Conservation (phyloP, 306 rosid genomes). For the Trichosanthes truncata region DNA sequence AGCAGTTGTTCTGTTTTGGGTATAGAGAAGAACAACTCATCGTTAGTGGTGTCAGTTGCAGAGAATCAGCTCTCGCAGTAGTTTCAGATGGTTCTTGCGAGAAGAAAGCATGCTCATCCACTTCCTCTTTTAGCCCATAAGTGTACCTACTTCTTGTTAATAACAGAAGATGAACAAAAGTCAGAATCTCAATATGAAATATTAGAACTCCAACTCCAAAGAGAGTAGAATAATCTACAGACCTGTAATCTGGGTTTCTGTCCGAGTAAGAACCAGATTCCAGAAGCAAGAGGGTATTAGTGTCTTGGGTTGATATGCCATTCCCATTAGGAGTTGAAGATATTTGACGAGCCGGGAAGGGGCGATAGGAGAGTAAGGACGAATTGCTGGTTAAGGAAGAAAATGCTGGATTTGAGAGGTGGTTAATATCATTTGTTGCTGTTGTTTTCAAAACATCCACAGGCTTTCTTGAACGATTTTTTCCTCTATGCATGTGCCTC, state of each 20-base stretch:
- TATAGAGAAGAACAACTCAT: constrained; percentile 70
- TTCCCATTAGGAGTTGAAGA: constrained; percentile 35
- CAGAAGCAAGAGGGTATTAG: constrained; percentile 40
- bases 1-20: constrained; percentile 51
- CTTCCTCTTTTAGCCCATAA: constrained; percentile 67
- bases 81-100: constrained; percentile 66
- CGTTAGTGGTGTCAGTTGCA: constrained; percentile 79
- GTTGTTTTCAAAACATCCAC: constrained; percentile 74
- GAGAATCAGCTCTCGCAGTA: constrained; percentile 42
- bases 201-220: neutral
- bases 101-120: constrained; percentile 79
- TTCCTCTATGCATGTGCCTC: constrained; percentile 99
- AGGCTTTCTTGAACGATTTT: constrained; percentile 99
- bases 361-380: constrained; percentile 23
- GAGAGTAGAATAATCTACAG: neutral
- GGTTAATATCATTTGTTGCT: constrained; percentile 16
- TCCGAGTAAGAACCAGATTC: constrained; percentile 47
- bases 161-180: neutral
- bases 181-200: neutral
- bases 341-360: constrained; percentile 29
- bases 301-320: constrained; percentile 50
- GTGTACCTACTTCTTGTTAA: constrained; percentile 41
- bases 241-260: constrained; percentile 56
- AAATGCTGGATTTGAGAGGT: constrained; percentile 23
- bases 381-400: constrained; percentile 38